Evolutionary conservation across 139 green algal genomes (phyloP).

Genomic region (Raphidocelis subcapitata): DNA sequence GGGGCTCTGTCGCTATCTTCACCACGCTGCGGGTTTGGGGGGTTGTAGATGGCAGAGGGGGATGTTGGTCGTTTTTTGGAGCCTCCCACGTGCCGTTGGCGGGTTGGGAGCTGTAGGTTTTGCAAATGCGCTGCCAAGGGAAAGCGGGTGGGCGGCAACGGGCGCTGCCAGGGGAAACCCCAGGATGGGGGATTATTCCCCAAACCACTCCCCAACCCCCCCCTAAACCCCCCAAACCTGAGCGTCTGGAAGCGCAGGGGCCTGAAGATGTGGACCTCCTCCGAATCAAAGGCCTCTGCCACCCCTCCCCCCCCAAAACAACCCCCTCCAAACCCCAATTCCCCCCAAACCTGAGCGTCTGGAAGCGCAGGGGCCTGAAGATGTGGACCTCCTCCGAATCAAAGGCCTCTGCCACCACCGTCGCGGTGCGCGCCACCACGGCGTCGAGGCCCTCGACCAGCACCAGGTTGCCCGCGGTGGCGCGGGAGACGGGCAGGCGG

Average conservation of each 20-base stretch:
- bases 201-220: not conserved
- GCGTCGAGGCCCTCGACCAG: slow-evolving; percentile 92
- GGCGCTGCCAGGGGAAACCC: too few relatives aligned
- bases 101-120: too few relatives aligned
- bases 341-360: slow-evolving; percentile 34
- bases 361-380: slow-evolving; percentile 77
- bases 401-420: slow-evolving; percentile 71
- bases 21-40: slow-evolving; percentile 80
- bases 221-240: not conserved
- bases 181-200: too few relatives aligned
- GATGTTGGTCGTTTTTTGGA: too few relatives aligned
- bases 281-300: slow-evolving; percentile 52
- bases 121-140: too few relatives aligned
- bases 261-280: slow-evolving; percentile 80
- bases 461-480: slow-evolving; percentile 80
- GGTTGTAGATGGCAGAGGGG: too few relatives aligned
- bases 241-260: slow-evolving; percentile 71
- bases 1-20: slow-evolving; percentile 95
- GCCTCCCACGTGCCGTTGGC: too few relatives aligned
- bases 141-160: too few relatives aligned
- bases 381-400: slow-evolving; percentile 75
- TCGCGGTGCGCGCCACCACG: slow-evolving; percentile 90
- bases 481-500: slow-evolving; percentile 75
- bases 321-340: not conserved
- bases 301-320: too few relatives aligned